Evolutionary conservation across 805 yeast species (phyloP).

Genomic region (Zygoascus ofunaensis): DNA sequence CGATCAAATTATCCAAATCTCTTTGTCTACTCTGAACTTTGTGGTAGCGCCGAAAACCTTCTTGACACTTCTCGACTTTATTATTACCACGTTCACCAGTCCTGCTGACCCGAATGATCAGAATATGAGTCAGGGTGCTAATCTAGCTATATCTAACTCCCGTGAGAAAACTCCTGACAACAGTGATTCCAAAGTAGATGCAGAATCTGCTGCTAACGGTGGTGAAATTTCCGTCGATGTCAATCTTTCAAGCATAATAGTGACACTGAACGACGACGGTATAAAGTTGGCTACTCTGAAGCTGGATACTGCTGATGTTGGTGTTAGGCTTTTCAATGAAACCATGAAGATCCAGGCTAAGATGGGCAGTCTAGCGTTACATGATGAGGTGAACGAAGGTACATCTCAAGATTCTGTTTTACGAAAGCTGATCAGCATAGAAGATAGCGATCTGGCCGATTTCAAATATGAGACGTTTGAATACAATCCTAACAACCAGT

Average conservation of each 20-base stretch:
- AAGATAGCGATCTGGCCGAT: constrained; percentile 74
- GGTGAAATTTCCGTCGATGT: constrained; percentile 50
- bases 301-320: constrained; percentile 62
- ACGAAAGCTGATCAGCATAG: constrained; percentile 64
- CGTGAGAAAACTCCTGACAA: constrained; percentile 2
- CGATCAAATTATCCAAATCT: constrained; percentile 66
- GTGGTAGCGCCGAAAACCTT: constrained; percentile 70
- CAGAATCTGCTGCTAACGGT: not conserved
- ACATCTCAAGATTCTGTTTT: constrained; percentile 45
- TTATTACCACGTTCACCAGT: constrained; percentile 79
- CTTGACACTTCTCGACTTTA: constrained; percentile 68
- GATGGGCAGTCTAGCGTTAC: constrained; percentile 69
- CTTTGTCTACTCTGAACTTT: constrained; percentile 68
- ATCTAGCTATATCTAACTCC: constrained; percentile 23
- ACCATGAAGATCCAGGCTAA: constrained; percentile 62
- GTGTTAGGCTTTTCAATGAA: constrained; percentile 61
- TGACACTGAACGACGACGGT: constrained; percentile 76
- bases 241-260: constrained; percentile 59
- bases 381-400: constrained; percentile 65
- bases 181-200: not conserved
- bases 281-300: constrained; percentile 69
- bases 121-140: constrained; percentile 30
- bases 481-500: constrained; percentile 32
- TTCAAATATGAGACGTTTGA: constrained; percentile 77
- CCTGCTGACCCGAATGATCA: constrained; percentile 36